Conservation (phyloP, 495 filamentous ascomycete genomes). For the Polyplosphaeria fusca region DNA sequence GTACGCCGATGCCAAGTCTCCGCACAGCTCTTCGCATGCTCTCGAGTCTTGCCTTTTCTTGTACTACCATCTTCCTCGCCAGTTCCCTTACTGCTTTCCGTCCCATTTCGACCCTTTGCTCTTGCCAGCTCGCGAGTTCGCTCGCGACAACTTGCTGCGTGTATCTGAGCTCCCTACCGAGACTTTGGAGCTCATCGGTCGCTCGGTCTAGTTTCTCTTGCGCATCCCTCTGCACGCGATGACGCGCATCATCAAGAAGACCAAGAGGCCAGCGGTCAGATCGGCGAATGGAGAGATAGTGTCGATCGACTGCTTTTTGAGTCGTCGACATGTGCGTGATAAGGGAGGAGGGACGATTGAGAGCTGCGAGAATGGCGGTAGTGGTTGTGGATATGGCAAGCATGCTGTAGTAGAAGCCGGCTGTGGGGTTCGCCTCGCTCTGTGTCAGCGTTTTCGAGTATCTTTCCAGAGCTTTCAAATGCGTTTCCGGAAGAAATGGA, state of each 20-base stretch:
- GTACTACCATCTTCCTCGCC: constrained; percentile 71
- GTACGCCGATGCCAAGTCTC: constrained; percentile 39
- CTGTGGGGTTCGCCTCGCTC: constrained; percentile 69
- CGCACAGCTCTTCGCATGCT: constrained; percentile 74
- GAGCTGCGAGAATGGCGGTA: constrained; percentile 71
- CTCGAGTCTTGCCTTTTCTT: constrained; percentile 75
- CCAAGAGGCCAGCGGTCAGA: constrained; percentile 76
- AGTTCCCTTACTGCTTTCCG: constrained; percentile 69
- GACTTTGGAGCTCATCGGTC: constrained; percentile 59
- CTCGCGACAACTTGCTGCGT: constrained; percentile 89
- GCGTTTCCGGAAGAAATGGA: constrained; percentile 61
- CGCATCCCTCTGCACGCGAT: constrained; percentile 73
- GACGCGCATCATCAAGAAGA: constrained; percentile 83
- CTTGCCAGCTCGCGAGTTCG: constrained; percentile 91
- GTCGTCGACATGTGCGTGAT: constrained; percentile 63
- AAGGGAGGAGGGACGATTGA: constrained; percentile 75
- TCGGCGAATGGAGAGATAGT: constrained; percentile 66
- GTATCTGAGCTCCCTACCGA: constrained; percentile 78
- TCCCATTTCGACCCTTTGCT: constrained; percentile 75
- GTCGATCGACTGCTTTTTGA: constrained; percentile 69
- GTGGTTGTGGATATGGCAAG: constrained; percentile 74
- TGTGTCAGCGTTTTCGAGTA: constrained; percentile 66
- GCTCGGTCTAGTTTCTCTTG: constrained; percentile 66
- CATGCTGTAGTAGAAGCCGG: constrained; percentile 68
- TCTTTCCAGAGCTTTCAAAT: constrained; percentile 68